These are phyloP conservation scores for Fusarium piperis DNA, from an alignment of 2,329 filamentous ascomycete species.

Conservation along the genomic window DNA sequence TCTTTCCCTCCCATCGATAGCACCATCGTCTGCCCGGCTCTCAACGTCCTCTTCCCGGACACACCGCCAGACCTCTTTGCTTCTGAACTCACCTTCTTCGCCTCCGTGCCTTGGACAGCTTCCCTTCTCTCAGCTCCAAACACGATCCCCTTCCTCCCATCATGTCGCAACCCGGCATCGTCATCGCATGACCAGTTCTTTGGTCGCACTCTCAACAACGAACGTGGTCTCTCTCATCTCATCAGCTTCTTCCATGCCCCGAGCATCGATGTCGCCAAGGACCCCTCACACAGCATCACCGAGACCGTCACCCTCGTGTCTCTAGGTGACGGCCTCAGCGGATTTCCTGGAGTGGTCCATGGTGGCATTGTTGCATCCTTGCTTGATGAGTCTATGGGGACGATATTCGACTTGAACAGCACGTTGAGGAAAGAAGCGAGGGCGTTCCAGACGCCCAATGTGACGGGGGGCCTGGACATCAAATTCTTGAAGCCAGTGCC, in stretches of 20 bases:
- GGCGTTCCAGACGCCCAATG: constrained; percentile 41
- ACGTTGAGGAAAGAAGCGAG: constrained; percentile 45
- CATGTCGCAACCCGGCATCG: constrained; percentile 45
- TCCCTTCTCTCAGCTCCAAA: constrained; percentile 40
- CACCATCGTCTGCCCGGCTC: constrained; percentile 45
- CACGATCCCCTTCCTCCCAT: constrained; percentile 47
- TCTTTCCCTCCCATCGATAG: constrained; percentile 27
- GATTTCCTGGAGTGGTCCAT: constrained; percentile 48
- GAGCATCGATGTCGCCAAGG: constrained; percentile 36
- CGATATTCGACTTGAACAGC: constrained; percentile 49
- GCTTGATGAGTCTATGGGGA: constrained; percentile 51
- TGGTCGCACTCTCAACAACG: constrained; percentile 44
- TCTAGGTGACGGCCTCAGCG: constrained; percentile 47
- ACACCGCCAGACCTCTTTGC: constrained; percentile 41
- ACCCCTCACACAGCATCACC: constrained; percentile 41
- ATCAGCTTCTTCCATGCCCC: constrained; percentile 47
- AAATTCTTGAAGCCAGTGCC: constrained; percentile 47
- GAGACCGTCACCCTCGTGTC: constrained; percentile 46
- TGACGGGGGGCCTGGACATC: constrained; percentile 50
- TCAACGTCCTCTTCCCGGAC: constrained; percentile 42
- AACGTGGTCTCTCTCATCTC: constrained; percentile 45
- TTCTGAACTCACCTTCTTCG: constrained; percentile 46
- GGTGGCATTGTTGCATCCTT: constrained; percentile 50
- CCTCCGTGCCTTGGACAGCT: constrained; percentile 49
- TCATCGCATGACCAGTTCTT: constrained; percentile 48